These are phyloP conservation scores for Myxozyma neglecta DNA, from an alignment of 805 yeast genomes.

Conservation along the genomic window DNA sequence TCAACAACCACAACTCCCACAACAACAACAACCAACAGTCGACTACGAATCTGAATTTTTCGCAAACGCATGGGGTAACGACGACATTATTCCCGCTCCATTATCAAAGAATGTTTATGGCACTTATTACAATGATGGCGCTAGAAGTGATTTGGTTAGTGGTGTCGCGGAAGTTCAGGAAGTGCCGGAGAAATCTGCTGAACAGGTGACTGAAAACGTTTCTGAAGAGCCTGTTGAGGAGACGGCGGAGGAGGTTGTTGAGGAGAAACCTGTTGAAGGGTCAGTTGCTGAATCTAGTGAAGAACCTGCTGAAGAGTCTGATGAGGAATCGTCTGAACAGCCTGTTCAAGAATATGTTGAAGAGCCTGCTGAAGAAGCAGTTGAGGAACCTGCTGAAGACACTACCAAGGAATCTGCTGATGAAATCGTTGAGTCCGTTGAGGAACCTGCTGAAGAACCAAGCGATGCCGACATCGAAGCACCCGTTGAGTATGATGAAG, in stretches of 20 bases:
- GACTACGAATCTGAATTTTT: too few relatives aligned
- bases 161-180: too few relatives aligned
- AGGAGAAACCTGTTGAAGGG: not conserved
- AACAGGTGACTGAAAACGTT: not conserved
- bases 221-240: not conserved
- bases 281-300: not conserved
- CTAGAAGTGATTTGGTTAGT: too few relatives aligned
- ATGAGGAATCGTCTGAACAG: not conserved
- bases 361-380: too few relatives aligned
- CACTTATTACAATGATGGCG: too few relatives aligned
- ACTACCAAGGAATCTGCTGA: conserved; percentile 1
- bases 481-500: too few relatives aligned
- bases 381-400: conserved; percentile 1
- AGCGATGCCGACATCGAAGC: not conserved
- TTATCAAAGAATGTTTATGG: too few relatives aligned
- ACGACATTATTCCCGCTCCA: too few relatives aligned
- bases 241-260: not conserved
- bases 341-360: not conserved
- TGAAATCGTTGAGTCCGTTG: conserved; percentile 3
- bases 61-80: too few relatives aligned
- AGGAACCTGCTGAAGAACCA: not conserved
- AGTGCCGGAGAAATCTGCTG: not conserved
- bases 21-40: too few relatives aligned
- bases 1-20: too few relatives aligned
- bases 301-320: conserved; percentile 2